These are phyloP conservation scores for Meira nashicola DNA, from an alignment of 1,284 basidiomycete genomes.

Conservation along the genomic window DNA sequence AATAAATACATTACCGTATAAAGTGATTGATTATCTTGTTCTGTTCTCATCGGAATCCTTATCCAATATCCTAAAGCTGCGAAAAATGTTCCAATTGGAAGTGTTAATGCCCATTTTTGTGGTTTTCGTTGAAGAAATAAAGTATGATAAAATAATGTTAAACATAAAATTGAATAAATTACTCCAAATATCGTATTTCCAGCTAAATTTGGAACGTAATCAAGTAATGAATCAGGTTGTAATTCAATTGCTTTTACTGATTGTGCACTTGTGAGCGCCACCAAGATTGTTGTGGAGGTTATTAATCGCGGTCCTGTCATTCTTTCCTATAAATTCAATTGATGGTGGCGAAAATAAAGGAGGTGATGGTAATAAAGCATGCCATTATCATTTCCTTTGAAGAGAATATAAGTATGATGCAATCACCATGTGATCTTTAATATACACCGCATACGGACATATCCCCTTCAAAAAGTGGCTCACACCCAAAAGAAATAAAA, in stretches of 20 bases:
- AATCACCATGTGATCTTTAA: too few relatives aligned
- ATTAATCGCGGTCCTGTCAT: neutral
- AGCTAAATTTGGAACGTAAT: slow-evolving; percentile 24
- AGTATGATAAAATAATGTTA: slow-evolving; percentile 20
- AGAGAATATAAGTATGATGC: too few relatives aligned
- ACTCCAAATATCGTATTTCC: slow-evolving; percentile 27
- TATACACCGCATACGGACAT: too few relatives aligned
- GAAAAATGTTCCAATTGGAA: slow-evolving; percentile 28
- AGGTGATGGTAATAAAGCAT: too few relatives aligned
- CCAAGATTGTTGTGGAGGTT: neutral
- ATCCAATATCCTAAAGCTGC: slow-evolving; percentile 8
- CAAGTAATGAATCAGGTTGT: slow-evolving; percentile 4
- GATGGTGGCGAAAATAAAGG: too few relatives aligned
- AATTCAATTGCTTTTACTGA: neutral
- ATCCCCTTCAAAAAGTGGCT: too few relatives aligned
- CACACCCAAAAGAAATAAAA: too few relatives aligned
- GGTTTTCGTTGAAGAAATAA: slow-evolving; percentile 6
- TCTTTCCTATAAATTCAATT: too few relatives aligned
- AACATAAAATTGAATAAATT: slow-evolving; percentile 18
- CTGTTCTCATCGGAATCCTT: neutral
- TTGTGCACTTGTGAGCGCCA: neutral
- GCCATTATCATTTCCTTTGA: too few relatives aligned
- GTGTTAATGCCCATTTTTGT: slow-evolving; percentile 31
- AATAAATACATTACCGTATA: slow-evolving; percentile 32
- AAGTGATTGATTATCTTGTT: slow-evolving; percentile 10